phyloP scores from a whole-genome alignment of 2,329 filamentous ascomycete genomes.

The Trichoderma afroharzianum region DNA sequence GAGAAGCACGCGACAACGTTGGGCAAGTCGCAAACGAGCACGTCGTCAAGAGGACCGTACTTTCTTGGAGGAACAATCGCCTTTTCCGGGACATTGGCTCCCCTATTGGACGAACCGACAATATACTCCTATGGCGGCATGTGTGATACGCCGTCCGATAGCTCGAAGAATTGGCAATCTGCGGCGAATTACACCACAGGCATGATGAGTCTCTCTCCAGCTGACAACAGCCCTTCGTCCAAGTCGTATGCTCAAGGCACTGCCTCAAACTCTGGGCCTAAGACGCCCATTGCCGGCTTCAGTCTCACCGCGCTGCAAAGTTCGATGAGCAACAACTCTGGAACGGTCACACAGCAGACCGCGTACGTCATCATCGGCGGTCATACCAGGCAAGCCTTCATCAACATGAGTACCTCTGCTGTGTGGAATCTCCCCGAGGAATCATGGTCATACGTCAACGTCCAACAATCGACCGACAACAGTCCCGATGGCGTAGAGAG shows the following conservation, averaged over 20 bases:
- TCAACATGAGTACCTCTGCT: conserved; percentile 91
- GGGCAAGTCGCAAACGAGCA: conserved; percentile 21
- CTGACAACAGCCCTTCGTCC: conserved; percentile 21
- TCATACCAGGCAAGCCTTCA: conserved; percentile 77
- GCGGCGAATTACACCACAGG: conserved; percentile 73
- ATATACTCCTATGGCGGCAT: conserved; percentile 86
- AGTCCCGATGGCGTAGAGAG: conserved; percentile 58
- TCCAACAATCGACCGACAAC: conserved; percentile 48
- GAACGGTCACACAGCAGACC: conserved; percentile 65
- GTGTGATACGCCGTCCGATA: conserved; percentile 59
- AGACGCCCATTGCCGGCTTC: conserved; percentile 82
- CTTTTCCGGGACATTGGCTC: conserved; percentile 61
- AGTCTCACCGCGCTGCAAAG: conserved; percentile 71
- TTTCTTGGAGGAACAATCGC: conserved; percentile 57
- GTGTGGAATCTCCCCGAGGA: conserved; percentile 84
- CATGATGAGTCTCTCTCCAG: conserved; percentile 66
- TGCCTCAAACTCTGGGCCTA: conserved; percentile 52
- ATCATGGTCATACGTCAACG: conserved; percentile 76
- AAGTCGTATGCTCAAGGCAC: conserved; percentile 35
- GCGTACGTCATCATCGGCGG: conserved; percentile 81
- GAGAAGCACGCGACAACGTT: conserved; percentile 27
- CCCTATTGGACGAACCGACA: conserved; percentile 49
- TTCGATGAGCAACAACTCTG: conserved; percentile 65
- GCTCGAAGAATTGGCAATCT: conserved; percentile 57
- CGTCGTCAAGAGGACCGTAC: conserved; percentile 36